Percentiles rank a stretch among this genome's conserved stretches.
Conservation (phyloP, 345 rosid genomes). For the Sonneratia caseolaris region DNA sequence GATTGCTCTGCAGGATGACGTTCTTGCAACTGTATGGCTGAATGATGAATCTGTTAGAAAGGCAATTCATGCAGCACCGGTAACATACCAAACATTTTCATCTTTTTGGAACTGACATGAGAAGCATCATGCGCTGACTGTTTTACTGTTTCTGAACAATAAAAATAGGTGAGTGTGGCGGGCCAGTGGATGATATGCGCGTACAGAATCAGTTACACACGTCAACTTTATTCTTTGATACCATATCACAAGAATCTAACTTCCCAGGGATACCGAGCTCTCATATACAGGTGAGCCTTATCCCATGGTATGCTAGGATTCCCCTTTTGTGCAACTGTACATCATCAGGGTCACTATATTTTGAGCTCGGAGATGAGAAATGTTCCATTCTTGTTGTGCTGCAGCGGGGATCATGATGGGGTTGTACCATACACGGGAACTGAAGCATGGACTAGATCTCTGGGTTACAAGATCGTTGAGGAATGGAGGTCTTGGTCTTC, state of each 20-base stretch:
- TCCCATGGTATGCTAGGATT: neutral
- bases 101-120: neutral
- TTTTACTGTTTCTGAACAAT: too few relatives aligned
- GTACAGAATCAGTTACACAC: constrained; percentile 5
- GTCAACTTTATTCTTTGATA: constrained; percentile 31
- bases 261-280: constrained; percentile 38
- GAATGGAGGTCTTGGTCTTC: constrained; percentile 30
- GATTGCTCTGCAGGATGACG: constrained; percentile 22
- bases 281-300: constrained; percentile 42
- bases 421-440: constrained; percentile 45
- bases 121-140: neutral
- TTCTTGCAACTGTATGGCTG: constrained; percentile 30
- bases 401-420: constrained; percentile 55
- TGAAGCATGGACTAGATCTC: constrained; percentile 45
- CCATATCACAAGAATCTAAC: constrained; percentile 37
- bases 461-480: constrained; percentile 26
- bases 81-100: constrained; percentile 1
- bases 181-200: constrained; percentile 46
- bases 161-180: constrained; percentile 12
- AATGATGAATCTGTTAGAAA: constrained; percentile 29
- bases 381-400: neutral
- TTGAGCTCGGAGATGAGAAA: neutral
- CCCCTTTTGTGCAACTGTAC: neutral
- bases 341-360: neutral
- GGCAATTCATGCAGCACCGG: constrained; percentile 32